Base-by-base conservation (phyloP, 2,329 filamentous ascomycete species). In the Thielaviopsis musarum region DNA sequence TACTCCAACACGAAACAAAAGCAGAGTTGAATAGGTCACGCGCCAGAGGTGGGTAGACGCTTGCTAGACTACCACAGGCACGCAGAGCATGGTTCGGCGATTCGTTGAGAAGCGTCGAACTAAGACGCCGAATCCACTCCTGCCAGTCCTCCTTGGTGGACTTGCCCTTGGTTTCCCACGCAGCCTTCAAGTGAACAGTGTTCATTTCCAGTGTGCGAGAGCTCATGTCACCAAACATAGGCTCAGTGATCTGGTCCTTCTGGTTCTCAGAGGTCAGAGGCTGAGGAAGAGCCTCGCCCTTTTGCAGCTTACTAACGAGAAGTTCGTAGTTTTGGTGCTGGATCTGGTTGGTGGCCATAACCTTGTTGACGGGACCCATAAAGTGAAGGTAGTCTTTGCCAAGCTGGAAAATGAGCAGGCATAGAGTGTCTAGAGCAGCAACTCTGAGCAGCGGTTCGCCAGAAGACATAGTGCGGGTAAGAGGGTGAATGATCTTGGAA, bases 121-220 rank as follows among this genome's bases (percentile, higher is more conserved):
- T 97, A 72, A 98, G 95, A 28, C 91, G 82, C 62, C 94, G 83
- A 72, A 98, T 89, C 93, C 93, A 99, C 70, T 99, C 93, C 66
- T 95, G 88, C 93, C 93, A 99, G 71, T 99, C 93, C 69, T 99
- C 93, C 66, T 91, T 90, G 10, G 93, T 99, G 0, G 91, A 96
- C 68, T 96, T 96, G 62, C 94, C 90, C 61, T 86, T 90, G 0
- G 94, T 93, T 66, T 97, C 93, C 93, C 93, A 99, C 0, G 94
- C 93, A 64, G 87, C 86, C 71, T 97, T 96, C 22, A 99, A 76
- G 74, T 98, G 94, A 64, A 97, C 91, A 56, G 95, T 90, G 65
- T 98, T 99, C 71, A 97, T 91, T 63, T 95, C 90, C 38, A 97
- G 78, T 71, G 97, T 97, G 76, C 95, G 96, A 13, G 87, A 88